Base-by-base conservation (phyloP, 495 filamentous ascomycete genomes). In the Penicillium tannophilum region DNA sequence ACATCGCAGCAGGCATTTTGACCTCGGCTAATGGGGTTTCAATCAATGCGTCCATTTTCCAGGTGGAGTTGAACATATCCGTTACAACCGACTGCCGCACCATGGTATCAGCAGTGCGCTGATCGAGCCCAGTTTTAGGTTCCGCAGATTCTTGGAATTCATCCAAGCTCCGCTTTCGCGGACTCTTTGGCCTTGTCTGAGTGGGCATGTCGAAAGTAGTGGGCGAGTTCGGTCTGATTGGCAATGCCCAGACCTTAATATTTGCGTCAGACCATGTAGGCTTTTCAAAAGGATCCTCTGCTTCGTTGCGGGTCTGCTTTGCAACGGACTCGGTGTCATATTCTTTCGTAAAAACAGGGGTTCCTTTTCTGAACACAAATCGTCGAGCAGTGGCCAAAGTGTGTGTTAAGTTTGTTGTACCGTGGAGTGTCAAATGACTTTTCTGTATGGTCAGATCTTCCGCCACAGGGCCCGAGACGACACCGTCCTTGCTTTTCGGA, bases 361-460 rank as follows among this genome's bases (percentile, higher is more conserved):
- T 80, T 0, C 88, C 86, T 65, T 88, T 90, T 26, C 94, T 80
- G 67, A 98, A 93, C n/a, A 98, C 82, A 71, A 96, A 98, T 31
- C 85, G 74, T 41, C 94, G 82, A n/a, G 89, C 85, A 0, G 90
- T 90, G 31, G 92, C 93, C 41, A 98, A 66, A 1, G 84, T 82
- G 63, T 97, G 89, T 26, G 83, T 80, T 44, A 97, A 64, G 70
- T 97, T 97, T 54, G 81, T 79, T 7, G 87, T 82, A 9, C 92
- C 92, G 66, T 93, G 88, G 11, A 98, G 72, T n/a, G 81, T 85
- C 57, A 97, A 59, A 26, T 55, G 58, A 2, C 42, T 68, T 64
- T 46, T 63, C 58, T 55, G 3, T 11, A 52, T 3, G 39, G 28
- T 23, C 9, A 17, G 10, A 24, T 42, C 33, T 49, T 42, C 10